phyloP scores from a whole-genome alignment of 2,329 filamentous ascomycete species.

The Claviceps fusiformis region DNA sequence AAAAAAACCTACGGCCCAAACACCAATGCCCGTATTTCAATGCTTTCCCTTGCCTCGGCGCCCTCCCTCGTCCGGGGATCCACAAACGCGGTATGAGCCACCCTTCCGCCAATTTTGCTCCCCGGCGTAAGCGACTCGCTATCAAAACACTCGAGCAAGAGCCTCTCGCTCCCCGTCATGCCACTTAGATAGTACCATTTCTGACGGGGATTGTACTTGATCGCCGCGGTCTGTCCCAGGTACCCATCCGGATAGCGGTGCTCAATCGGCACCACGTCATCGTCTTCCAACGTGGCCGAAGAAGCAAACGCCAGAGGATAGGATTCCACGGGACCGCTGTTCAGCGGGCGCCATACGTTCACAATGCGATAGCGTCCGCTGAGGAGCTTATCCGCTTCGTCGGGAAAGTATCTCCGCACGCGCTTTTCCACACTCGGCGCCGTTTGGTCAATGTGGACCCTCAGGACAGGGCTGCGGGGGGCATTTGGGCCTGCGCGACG shows the following conservation, averaged over 20 bases:
- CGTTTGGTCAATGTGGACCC: conserved; percentile 45
- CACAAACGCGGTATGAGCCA: conserved; percentile 9
- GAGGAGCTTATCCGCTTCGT: conserved; percentile 28
- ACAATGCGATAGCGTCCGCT: conserved; percentile 36
- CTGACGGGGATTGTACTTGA: conserved; percentile 27
- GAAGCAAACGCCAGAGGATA: conserved; percentile 42
- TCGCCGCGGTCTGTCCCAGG: conserved; percentile 32
- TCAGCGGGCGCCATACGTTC: conserved; percentile 39
- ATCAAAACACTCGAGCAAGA: conserved; percentile 50
- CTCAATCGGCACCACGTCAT: conserved; percentile 32
- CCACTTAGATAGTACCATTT: conserved; percentile 40
- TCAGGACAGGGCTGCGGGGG: conserved; percentile 27
- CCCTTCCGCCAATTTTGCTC: conserved; percentile 23
- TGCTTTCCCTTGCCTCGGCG: conserved; percentile 41
- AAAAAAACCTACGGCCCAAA: conserved; percentile 17
- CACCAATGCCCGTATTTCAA: conserved; percentile 37
- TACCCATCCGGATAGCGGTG: conserved; percentile 37
- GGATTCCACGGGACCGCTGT: conserved; percentile 28
- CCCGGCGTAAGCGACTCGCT: conserved; percentile 34
- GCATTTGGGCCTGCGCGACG: too few species aligned
- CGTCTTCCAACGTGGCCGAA: conserved; percentile 33
- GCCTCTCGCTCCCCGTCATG: conserved; percentile 38
- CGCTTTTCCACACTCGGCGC: conserved; percentile 30
- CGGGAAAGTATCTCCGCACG: conserved; percentile 26
- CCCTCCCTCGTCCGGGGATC: conserved; percentile 10